Evolutionary conservation across 441 rosid species (phyloP).

Genomic region (Arabidopsis hybrid): DNA sequence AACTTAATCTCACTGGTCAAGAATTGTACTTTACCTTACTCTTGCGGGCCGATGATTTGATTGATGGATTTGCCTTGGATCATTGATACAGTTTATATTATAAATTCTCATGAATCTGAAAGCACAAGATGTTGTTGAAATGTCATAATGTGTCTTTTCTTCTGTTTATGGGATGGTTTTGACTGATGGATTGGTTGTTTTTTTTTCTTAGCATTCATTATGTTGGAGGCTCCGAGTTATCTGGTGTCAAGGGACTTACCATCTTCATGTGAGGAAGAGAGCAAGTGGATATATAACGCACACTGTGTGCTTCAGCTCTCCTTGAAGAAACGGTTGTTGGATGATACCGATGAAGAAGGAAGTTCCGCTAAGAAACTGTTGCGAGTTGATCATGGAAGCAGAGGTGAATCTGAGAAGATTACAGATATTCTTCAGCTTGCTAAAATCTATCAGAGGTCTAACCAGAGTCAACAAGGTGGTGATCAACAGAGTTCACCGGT

Average conservation of each 20-base stretch:
- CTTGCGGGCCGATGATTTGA: not conserved
- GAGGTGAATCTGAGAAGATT: constrained; percentile 3
- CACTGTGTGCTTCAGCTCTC: constrained; percentile 49
- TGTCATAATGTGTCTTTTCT: not conserved
- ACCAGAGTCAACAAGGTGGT: constrained; percentile 35
- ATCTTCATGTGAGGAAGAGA: constrained; percentile 54
- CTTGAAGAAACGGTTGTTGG: constrained; percentile 44
- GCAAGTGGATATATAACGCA: constrained; percentile 54
- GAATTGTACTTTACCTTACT: constrained; percentile 11
- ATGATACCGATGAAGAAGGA: constrained; percentile 45
- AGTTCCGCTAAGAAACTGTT: constrained; percentile 16
- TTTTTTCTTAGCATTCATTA: constrained; percentile 34
- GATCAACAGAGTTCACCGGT: constrained; percentile 27
- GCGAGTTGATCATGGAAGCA: constrained; percentile 14
- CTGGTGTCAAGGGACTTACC: constrained; percentile 55
- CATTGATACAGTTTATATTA: not conserved
- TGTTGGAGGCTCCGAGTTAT: constrained; percentile 63
- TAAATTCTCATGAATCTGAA: not conserved
- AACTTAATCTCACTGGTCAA: constrained; percentile 27
- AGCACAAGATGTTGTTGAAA: not conserved
- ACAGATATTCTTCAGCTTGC: constrained; percentile 17
- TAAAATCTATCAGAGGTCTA: constrained; percentile 35
- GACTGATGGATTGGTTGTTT: constrained; percentile 6
- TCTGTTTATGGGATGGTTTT: constrained; percentile 6
- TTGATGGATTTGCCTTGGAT: constrained; percentile 4